Conservation (phyloP, 2,329 filamentous ascomycete species). For the Penicillium sp. region DNA sequence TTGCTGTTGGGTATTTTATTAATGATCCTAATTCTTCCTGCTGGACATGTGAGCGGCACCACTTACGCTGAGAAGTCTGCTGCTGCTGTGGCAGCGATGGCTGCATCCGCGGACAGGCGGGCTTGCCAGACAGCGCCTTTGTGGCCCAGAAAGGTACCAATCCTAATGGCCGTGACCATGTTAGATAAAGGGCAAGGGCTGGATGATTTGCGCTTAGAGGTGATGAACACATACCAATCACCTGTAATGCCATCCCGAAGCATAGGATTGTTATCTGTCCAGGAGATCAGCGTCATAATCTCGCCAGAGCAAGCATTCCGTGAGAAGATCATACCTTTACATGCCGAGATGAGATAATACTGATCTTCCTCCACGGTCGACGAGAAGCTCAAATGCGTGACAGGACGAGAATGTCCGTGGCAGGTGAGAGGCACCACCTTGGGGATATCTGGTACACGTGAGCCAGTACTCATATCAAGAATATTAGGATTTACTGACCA, state of each 20-base stretch:
- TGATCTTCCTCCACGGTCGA: constrained; percentile 75
- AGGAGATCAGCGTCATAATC: constrained; percentile 5
- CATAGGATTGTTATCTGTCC: constrained; percentile 91
- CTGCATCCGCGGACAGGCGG: constrained; percentile 81
- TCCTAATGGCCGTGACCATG: constrained; percentile 51
- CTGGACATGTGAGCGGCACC: neutral
- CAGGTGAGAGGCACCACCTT: constrained; percentile 84
- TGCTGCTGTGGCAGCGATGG: constrained; percentile 84
- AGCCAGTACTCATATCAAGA: neutral
- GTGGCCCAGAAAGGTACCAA: constrained; percentile 95
- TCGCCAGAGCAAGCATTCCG: neutral
- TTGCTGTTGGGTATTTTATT: constrained; percentile 60
- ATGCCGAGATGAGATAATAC: constrained; percentile 90
- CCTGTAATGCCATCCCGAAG: constrained; percentile 93
- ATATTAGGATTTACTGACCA: constrained; percentile 11
- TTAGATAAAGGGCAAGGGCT: neutral
- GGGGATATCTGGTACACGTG: constrained; percentile 36
- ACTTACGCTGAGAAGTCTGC: constrained; percentile 86
- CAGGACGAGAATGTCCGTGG: constrained; percentile 88
- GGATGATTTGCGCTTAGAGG: neutral
- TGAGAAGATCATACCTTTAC: constrained; percentile 62
- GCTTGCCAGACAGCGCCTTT: constrained; percentile 98
- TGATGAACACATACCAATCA: constrained; percentile 64
- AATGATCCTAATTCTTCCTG: neutral
- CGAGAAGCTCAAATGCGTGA: constrained; percentile 89